Percentiles rank a stretch among this genome's conserved stretches.
Evolutionary conservation across 2,329 filamentous ascomycete genomes (phyloP).

Genomic region (Akanthomyces lecanii): DNA sequence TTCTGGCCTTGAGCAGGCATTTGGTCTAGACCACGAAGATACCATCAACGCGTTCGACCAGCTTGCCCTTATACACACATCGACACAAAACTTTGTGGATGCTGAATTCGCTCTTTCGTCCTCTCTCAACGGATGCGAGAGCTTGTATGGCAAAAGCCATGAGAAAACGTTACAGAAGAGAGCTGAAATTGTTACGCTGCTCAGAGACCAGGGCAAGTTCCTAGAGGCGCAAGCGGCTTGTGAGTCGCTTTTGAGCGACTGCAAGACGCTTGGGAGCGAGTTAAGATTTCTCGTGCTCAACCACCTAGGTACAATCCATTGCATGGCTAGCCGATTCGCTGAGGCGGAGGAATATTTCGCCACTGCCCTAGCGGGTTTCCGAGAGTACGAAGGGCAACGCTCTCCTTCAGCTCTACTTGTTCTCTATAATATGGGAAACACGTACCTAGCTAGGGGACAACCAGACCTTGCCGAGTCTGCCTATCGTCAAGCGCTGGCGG

Average conservation of each 20-base stretch:
- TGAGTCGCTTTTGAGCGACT: neutral
- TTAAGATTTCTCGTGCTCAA: neutral
- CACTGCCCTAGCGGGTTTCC: neutral
- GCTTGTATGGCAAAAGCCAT: neutral
- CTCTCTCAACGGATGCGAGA: neutral
- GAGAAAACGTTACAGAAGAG: neutral
- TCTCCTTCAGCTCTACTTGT: neutral
- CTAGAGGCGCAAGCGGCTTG: neutral
- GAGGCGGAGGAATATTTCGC: neutral
- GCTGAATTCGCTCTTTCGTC: neutral
- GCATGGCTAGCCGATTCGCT: neutral
- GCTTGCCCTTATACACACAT: neutral
- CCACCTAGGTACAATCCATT: neutral
- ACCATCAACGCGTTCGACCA: neutral
- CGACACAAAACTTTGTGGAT: neutral
- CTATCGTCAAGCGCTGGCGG: neutral
- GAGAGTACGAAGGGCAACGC: neutral
- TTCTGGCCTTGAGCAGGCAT: neutral
- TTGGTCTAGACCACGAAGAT: neutral
- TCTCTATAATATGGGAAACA: constrained; percentile 1
- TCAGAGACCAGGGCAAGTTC: neutral
- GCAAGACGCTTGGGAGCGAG: neutral
- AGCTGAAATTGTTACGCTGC: neutral
- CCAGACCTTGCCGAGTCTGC: neutral
- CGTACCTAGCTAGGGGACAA: neutral